These are phyloP conservation scores for Calonectria naviculata DNA, from an alignment of 2,329 filamentous ascomycete genomes.

Conservation along the genomic window DNA sequence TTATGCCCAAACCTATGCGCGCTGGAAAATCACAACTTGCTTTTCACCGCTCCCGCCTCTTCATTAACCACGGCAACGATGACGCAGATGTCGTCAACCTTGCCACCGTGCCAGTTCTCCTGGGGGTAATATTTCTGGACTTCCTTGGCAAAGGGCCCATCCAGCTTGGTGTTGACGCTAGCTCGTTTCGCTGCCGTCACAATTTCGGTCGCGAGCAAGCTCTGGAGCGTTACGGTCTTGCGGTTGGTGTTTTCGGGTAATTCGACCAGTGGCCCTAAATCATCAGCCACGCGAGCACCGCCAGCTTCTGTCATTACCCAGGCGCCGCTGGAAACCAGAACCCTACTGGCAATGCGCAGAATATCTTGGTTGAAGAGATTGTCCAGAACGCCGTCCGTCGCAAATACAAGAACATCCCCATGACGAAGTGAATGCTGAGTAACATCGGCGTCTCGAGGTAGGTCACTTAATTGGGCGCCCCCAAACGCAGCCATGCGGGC, in stretches of 20 bases:
- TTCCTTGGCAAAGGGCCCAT: constrained; percentile 95
- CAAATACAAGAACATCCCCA: constrained; percentile 93
- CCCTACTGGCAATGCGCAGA: constrained; percentile 79
- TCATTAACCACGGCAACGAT: constrained; percentile 83
- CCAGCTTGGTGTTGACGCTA: constrained; percentile 81
- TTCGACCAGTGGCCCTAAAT: constrained; percentile 60
- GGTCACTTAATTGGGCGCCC: constrained; percentile 82
- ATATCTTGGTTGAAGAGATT: constrained; percentile 94
- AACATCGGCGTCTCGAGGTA: constrained; percentile 85
- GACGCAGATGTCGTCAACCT: constrained; percentile 95
- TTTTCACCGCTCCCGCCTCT: constrained; percentile 50
- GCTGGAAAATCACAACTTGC: constrained; percentile 48
- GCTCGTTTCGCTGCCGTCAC: constrained; percentile 86
- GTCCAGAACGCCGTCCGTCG: constrained; percentile 95
- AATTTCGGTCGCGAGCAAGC: constrained; percentile 81
- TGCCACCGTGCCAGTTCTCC: constrained; percentile 91
- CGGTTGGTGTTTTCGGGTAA: constrained; percentile 39
- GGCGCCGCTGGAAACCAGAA: constrained; percentile 80
- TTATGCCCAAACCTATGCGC: constrained; percentile 34
- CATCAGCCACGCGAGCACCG: constrained; percentile 72
- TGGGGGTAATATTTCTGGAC: constrained; percentile 88
- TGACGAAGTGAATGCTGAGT: constrained; percentile 82
- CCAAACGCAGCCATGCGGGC: constrained; percentile 87
- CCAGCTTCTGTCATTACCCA: constrained; percentile 74
- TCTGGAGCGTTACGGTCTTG: constrained; percentile 72